These are phyloP conservation scores for Perkinsus olseni DNA, from an alignment of 169 alveolate genomes.

Conservation along the genomic window DNA sequence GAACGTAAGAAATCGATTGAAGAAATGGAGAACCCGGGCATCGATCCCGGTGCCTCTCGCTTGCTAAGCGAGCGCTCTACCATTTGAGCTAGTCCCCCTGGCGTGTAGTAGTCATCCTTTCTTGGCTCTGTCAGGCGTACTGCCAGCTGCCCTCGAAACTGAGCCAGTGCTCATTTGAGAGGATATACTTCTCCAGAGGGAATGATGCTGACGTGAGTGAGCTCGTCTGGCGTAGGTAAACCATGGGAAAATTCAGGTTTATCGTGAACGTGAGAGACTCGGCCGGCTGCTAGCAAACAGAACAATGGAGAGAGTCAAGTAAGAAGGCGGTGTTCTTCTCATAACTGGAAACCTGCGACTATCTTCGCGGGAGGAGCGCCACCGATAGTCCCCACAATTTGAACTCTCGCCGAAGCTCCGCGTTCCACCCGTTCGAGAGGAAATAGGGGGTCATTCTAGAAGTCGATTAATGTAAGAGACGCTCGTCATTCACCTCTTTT, in stretches of 20 bases:
- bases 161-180: constrained; percentile 34
- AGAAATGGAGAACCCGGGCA: too few relatives aligned
- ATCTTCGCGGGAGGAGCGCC: too few relatives aligned
- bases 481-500: too few relatives aligned
- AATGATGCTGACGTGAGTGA: neutral
- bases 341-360: neutral
- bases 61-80: constrained; percentile 99
- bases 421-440: too few relatives aligned
- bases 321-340: neutral
- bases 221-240: neutral
- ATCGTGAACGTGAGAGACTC: constrained; percentile 18
- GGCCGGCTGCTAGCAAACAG: constrained; percentile 9
- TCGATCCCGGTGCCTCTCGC: constrained; percentile 99
- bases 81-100: constrained; percentile 91
- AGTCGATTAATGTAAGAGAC: too few relatives aligned
- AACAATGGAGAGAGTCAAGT: constrained; percentile 1
- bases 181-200: constrained; percentile 35
- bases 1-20: neutral
- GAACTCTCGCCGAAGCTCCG: too few relatives aligned
- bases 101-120: too few relatives aligned
- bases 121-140: neutral
- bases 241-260: constrained; percentile 23
- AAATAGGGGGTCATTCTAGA: too few relatives aligned
- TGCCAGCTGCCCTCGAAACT: neutral
- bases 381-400: too few relatives aligned